Percentiles rank a stretch among this genome's conserved stretches.
phyloP scores from a whole-genome alignment of 1,284 basidiomycete genomes.

The Heterobasidion occidentale region DNA sequence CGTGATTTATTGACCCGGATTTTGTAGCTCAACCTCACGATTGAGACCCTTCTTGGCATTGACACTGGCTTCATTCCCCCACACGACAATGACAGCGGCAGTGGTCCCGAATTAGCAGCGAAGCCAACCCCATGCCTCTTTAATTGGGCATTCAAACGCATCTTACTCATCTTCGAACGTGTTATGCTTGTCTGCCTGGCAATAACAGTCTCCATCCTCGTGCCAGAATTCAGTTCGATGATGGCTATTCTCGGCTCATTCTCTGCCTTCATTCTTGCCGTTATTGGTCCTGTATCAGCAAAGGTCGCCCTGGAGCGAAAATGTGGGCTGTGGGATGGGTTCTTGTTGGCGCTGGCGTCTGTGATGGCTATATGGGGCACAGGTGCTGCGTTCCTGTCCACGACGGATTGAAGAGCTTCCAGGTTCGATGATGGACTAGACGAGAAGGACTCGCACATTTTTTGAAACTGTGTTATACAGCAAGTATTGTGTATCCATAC shows the following conservation, averaged over 20 bases:
- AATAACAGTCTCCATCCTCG: slow-evolving; percentile 64
- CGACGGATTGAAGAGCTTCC: slow-evolving; percentile 7
- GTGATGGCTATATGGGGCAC: slow-evolving; percentile 80
- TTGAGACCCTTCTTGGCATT: slow-evolving; percentile 70
- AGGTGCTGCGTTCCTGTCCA: slow-evolving; percentile 49
- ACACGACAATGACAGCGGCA: slow-evolving; percentile 28
- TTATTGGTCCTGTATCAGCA: slow-evolving; percentile 70
- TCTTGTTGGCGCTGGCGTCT: slow-evolving; percentile 46
- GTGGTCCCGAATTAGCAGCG: slow-evolving; percentile 7
- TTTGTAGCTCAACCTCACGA: slow-evolving; percentile 64
- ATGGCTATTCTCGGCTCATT: slow-evolving; percentile 92
- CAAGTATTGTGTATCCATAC: no score
- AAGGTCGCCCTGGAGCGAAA: slow-evolving; percentile 49
- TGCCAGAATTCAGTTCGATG: slow-evolving; percentile 83
- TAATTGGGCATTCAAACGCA: slow-evolving; percentile 26
- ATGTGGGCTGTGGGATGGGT: slow-evolving; percentile 42
- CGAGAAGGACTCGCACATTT: background rate
- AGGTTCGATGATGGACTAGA: background rate
- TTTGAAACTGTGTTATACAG: background rate
- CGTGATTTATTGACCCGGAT: slow-evolving; percentile 4
- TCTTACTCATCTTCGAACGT: slow-evolving; percentile 51
- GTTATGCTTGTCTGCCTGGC: slow-evolving; percentile 50
- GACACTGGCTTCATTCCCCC: slow-evolving; percentile 32
- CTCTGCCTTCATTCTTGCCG: slow-evolving; percentile 77
- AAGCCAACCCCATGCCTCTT: slow-evolving; percentile 4